phyloP scores from a whole-genome alignment of 805 yeast genomes.

The Scheffersomyces lignosus region DNA sequence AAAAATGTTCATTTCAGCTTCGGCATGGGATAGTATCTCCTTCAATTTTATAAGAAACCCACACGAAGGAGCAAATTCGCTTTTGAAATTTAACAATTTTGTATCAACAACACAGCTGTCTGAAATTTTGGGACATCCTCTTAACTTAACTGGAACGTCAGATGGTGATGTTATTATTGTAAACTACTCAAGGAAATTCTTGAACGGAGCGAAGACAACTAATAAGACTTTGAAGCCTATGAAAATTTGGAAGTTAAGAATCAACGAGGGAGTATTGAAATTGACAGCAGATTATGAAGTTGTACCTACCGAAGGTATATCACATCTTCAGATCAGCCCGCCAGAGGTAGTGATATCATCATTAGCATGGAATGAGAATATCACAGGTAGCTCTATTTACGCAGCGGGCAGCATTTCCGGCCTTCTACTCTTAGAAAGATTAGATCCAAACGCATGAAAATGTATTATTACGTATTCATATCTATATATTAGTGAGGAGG shows the following conservation, averaged over 20 bases:
- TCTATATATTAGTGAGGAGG: no score
- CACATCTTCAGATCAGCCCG: conserved; percentile 42
- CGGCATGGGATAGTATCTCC: conserved; percentile 28
- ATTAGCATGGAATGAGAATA: conserved; percentile 58
- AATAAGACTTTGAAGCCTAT: conserved; percentile 42
- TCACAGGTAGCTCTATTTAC: conserved; percentile 44
- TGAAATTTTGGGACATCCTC: conserved; percentile 38
- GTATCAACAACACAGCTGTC: conserved; percentile 29
- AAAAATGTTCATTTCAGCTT: conserved; percentile 25
- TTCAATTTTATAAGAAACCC: conserved; percentile 32
- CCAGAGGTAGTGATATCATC: conserved; percentile 50
- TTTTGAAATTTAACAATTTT: conserved; percentile 32
- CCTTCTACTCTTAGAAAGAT: conserved; percentile 44
- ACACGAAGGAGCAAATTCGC: conserved; percentile 31
- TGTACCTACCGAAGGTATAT: conserved; percentile 28
- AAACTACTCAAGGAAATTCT: conserved; percentile 38
- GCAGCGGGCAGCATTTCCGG: conserved; percentile 56
- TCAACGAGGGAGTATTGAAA: conserved; percentile 11
- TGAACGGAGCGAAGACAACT: conserved; percentile 33
- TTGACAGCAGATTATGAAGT: conserved; percentile 28
- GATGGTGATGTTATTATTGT: conserved; percentile 37
- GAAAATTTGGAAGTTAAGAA: conserved; percentile 31
- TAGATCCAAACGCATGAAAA: conserved; percentile 23
- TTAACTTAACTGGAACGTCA: conserved; percentile 32
- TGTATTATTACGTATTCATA: conserved; percentile 1